A percentile compares a stretch with the other conserved stretches of the same genome.
Evolutionary conservation across 345 rosid species (phyloP).

Genomic region (Lepidium africanum): DNA sequence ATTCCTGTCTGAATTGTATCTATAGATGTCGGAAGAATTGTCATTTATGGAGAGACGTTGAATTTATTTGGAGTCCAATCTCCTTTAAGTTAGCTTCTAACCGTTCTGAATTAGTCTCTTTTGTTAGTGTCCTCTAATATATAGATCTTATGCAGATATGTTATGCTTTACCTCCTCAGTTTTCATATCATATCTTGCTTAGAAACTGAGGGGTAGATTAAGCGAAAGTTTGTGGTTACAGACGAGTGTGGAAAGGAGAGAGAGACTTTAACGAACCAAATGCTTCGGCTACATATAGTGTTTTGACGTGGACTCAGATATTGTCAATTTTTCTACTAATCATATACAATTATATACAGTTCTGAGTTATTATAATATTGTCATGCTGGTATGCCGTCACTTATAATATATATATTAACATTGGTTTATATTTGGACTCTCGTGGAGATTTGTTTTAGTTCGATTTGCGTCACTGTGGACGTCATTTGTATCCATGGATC

Average conservation of each 20-base stretch:
- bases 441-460: conserved; percentile 5
- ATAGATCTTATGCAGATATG: neutral
- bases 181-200: neutral
- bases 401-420: neutral
- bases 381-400: neutral
- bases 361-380: neutral
- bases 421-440: conserved; percentile 2
- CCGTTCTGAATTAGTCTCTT: neutral
- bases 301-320: conserved; percentile 29
- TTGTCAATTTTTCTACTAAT: conserved; percentile 8
- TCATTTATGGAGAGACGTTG: neutral
- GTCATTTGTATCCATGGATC: too few relatives aligned
- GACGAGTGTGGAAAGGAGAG: neutral
- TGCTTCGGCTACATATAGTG: conserved; percentile 71
- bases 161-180: neutral
- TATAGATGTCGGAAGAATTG: too few relatives aligned
- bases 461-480: conserved; percentile 11
- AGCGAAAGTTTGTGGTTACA: conserved; percentile 63
- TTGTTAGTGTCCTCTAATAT: neutral
- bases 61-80: neutral
- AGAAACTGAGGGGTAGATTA: too few relatives aligned
- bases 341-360: neutral
- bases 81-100: too few relatives aligned
- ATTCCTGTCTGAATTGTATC: too few relatives aligned
- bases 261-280: conserved; percentile 38